Evolutionary conservation across 257 asterid genomes (phyloP).

Genomic region (Solanum rostratum): DNA sequence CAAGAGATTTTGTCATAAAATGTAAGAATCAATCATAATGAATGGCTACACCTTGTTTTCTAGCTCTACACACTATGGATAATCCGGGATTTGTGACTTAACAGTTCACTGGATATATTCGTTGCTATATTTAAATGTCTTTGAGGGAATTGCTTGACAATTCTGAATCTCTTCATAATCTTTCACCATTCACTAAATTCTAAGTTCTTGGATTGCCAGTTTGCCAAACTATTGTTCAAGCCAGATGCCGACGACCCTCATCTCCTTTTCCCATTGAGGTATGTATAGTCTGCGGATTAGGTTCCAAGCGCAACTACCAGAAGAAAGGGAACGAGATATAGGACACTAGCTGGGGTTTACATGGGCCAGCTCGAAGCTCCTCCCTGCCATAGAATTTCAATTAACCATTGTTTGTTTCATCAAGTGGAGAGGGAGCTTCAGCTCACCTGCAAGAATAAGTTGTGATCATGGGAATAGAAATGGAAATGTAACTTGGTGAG

Average conservation of each 20-base stretch:
- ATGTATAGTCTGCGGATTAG: not conserved
- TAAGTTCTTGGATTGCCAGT: not conserved
- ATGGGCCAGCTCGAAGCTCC: not conserved
- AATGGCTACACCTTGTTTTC: not conserved
- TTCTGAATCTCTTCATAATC: not conserved
- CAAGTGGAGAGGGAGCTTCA: too few species aligned
- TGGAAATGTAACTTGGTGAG: not conserved
- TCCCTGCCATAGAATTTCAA: not conserved
- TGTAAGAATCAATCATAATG: slow-evolving; percentile 14
- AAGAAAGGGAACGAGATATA: not conserved
- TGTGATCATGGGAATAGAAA: too few species aligned
- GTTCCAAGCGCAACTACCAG: not conserved
- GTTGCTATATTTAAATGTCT: not conserved
- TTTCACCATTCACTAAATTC: not conserved
- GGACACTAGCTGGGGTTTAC: not conserved
- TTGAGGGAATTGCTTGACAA: not conserved
- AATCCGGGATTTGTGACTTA: not conserved
- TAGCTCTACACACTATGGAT: not conserved
- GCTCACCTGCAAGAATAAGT: too few species aligned
- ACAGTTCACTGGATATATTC: not conserved
- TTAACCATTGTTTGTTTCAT: too few species aligned
- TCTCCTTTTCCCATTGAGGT: not conserved
- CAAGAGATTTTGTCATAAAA: slow-evolving; percentile 12
- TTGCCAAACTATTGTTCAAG: not conserved
- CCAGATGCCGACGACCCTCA: not conserved